Conservation (phyloP, 2,329 filamentous ascomycete genomes). For the Phaeomoniella chlamydospora region DNA sequence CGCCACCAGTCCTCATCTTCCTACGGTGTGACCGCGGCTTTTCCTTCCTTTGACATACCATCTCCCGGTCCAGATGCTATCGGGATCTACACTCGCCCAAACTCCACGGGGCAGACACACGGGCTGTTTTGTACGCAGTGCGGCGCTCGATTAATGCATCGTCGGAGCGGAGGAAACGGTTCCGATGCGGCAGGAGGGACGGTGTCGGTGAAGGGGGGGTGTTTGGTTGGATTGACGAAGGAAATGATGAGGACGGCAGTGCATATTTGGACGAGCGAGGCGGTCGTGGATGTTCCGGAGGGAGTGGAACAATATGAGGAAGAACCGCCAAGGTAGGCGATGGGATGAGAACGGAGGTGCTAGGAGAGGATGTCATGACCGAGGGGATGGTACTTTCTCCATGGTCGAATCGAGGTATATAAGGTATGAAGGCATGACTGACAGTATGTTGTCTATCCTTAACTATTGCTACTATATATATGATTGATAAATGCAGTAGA, state of each 20-base stretch:
- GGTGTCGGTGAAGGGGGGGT: constrained; percentile 58
- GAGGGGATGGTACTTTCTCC: too few relatives aligned
- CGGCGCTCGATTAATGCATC: constrained; percentile 52
- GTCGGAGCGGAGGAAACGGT: too few relatives aligned
- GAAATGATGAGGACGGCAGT: constrained; percentile 41
- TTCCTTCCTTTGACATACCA: constrained; percentile 49
- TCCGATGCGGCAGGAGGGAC: too few relatives aligned
- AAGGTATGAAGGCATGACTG: too few relatives aligned
- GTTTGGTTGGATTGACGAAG: constrained; percentile 49
- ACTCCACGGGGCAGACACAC: constrained; percentile 43
- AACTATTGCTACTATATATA: too few relatives aligned
- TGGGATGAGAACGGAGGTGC: too few relatives aligned
- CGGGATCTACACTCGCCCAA: constrained; percentile 31
- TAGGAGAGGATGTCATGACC: too few relatives aligned
- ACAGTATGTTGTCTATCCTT: too few relatives aligned
- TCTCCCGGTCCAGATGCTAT: constrained; percentile 9
- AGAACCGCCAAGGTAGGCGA: too few relatives aligned
- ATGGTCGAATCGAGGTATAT: too few relatives aligned
- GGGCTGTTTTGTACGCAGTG: constrained; percentile 58
- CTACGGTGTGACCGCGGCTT: constrained; percentile 56
- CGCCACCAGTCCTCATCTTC: constrained; percentile 50
- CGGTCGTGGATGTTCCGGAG: constrained; percentile 38
- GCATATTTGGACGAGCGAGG: constrained; percentile 55
- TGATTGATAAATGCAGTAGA: too few relatives aligned
- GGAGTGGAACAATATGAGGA: constrained; percentile 1